Evolutionary conservation across 225 moss, liverwort and hornwort species (phyloP).

Genomic region (Straminergon stramineum): DNA sequence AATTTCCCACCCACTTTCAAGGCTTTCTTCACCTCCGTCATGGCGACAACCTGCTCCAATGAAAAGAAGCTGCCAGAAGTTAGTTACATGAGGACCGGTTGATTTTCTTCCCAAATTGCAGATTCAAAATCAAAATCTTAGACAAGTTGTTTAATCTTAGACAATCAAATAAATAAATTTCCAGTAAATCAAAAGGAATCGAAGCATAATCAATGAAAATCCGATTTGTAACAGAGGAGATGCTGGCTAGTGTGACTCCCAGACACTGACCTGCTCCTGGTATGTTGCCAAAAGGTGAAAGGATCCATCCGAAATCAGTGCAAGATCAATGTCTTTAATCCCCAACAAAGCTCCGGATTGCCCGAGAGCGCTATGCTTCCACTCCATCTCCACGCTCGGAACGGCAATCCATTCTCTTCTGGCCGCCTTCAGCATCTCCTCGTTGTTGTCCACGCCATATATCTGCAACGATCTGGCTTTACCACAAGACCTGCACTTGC

Average conservation of each 20-base stretch:
- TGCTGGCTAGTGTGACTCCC: not conserved
- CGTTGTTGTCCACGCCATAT: conserved; percentile 22
- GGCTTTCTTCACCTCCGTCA: conserved; percentile 29
- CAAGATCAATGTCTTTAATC: conserved; percentile 16
- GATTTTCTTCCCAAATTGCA: not conserved
- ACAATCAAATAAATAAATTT: not conserved
- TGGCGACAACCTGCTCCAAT: conserved; percentile 20
- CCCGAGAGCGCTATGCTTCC: conserved; percentile 15
- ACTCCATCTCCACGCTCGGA: conserved; percentile 25
- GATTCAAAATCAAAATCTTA: not conserved
- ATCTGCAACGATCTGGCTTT: conserved; percentile 19
- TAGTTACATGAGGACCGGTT: not conserved
- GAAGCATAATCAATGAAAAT: not conserved
- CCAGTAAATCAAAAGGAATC: not conserved
- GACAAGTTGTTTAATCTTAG: not conserved
- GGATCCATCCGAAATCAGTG: conserved; percentile 32
- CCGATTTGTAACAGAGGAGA: not conserved
- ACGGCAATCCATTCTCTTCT: conserved; percentile 15
- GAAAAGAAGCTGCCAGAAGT: not conserved
- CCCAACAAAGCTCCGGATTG: conserved; percentile 14
- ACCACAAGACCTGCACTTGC: conserved; percentile 20
- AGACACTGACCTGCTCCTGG: not conserved
- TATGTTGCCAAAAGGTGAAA: conserved; percentile 26
- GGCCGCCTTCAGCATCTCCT: conserved; percentile 34
- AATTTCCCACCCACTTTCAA: conserved; percentile 20